phyloP scores from a whole-genome alignment of 139 green algal species.

The Ettlia oleoabundans region DNA sequence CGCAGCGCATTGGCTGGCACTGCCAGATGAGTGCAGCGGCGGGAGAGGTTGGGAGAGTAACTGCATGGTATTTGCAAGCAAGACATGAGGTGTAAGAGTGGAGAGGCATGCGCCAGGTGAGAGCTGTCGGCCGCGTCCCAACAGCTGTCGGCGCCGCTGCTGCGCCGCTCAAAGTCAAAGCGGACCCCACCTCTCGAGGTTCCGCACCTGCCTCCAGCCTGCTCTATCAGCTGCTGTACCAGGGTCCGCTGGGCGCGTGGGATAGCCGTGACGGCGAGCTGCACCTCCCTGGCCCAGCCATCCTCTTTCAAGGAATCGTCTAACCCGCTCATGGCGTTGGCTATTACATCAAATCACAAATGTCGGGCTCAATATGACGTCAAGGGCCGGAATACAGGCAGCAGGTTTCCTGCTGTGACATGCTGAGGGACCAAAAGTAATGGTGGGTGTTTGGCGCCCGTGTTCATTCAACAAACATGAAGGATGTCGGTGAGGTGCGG shows the following conservation, averaged over 20 bases:
- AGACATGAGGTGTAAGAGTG: no score
- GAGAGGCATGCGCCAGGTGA: not conserved
- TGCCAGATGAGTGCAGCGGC: conserved; percentile 32
- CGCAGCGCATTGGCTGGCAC: not conserved
- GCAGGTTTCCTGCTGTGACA: not conserved
- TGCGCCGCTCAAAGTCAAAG: not conserved
- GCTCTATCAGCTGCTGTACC: conserved; percentile 4
- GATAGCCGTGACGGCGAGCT: conserved; percentile 5
- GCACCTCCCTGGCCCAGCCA: not conserved
- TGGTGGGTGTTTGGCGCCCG: no score
- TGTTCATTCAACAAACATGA: no score
- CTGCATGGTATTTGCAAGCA: not conserved
- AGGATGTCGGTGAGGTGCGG: not conserved
- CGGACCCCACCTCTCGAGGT: not conserved
- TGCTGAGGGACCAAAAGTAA: no score
- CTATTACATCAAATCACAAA: no score
- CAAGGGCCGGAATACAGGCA: no score
- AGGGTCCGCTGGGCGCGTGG: not conserved
- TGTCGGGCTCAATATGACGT: no score
- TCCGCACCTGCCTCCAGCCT: not conserved
- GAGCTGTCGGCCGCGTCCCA: not conserved
- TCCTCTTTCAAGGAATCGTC: no score
- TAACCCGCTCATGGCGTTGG: no score
- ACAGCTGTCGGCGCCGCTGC: not conserved
- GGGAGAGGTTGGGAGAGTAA: conserved; percentile 31